Evolutionary conservation across 1,284 basidiomycete genomes (phyloP).

Genomic region (Trichosporon coremiiforme): DNA sequence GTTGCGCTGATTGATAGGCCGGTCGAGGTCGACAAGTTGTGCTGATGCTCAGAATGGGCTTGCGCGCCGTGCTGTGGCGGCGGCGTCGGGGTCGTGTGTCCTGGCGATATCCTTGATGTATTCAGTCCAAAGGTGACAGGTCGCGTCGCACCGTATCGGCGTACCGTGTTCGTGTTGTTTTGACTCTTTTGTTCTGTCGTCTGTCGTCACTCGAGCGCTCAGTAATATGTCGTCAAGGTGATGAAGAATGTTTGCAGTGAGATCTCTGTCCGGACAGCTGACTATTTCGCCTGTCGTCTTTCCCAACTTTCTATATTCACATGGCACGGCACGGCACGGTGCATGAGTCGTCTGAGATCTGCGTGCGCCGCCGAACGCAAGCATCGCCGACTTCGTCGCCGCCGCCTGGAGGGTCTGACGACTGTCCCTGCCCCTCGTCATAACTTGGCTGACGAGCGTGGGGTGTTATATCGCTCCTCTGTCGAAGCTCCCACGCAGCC

Average conservation of each 20-base stretch:
- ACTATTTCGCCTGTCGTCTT: background rate
- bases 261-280: background rate
- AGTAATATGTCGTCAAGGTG: background rate
- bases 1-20: background rate
- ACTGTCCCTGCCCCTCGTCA: background rate
- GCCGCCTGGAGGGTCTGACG: background rate
- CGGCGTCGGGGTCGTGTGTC: background rate
- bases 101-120: background rate
- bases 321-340: background rate
- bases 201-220: background rate
- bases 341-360: background rate
- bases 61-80: constrained; percentile 7
- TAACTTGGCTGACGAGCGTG: constrained; percentile 11
- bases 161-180: background rate
- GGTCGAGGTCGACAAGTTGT: background rate
- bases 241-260: background rate
- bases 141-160: background rate
- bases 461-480: background rate
- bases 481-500: background rate
- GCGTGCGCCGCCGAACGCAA: background rate
- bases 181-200: background rate
- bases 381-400: background rate
- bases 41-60: background rate
- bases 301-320: background rate
- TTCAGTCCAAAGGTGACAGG: constrained; percentile 8